Conservation (phyloP, 2,329 filamentous ascomycete species). For the Colletotrichum filicis region DNA sequence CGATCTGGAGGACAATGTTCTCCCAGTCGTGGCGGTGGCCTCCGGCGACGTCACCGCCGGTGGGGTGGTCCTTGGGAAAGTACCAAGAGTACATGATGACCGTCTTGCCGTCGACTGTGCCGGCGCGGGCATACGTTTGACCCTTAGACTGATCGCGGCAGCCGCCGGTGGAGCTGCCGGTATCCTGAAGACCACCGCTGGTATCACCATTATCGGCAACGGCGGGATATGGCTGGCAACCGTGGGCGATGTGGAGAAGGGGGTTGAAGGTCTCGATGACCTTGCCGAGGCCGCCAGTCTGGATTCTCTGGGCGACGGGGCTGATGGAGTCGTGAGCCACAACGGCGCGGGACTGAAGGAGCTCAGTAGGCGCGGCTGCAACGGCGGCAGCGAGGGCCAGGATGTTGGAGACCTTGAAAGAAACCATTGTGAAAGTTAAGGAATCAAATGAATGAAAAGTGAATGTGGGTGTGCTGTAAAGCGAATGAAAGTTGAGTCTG, state of each 20-base stretch:
- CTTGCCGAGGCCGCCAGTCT: slow-evolving; percentile 28
- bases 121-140: slow-evolving; percentile 50
- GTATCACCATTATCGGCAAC: not conserved
- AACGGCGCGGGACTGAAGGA: slow-evolving; percentile 10
- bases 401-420: slow-evolving; percentile 14
- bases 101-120: slow-evolving; percentile 42
- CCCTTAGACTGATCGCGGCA: slow-evolving; percentile 46
- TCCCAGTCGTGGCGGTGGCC: slow-evolving; percentile 55
- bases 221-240: slow-evolving; percentile 39
- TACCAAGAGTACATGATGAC: slow-evolving; percentile 57
- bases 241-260: slow-evolving; percentile 39
- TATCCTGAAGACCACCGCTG: slow-evolving; percentile 48
- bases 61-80: slow-evolving; percentile 56
- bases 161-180: slow-evolving; percentile 42
- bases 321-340: slow-evolving; percentile 14
- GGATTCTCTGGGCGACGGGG: slow-evolving; percentile 9
- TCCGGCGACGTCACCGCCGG: slow-evolving; percentile 42
- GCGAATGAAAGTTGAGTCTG: slow-evolving; percentile 5
- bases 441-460: slow-evolving; percentile 1
- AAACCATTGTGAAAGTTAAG: slow-evolving; percentile 21
- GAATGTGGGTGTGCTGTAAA: slow-evolving; percentile 3
- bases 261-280: slow-evolving; percentile 37
- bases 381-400: slow-evolving; percentile 22
- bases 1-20: slow-evolving; percentile 45
- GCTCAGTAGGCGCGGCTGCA: slow-evolving; percentile 6